Base-by-base conservation (phyloP, 805 yeast genomes). In the Monosporozyma aerobia region DNA sequence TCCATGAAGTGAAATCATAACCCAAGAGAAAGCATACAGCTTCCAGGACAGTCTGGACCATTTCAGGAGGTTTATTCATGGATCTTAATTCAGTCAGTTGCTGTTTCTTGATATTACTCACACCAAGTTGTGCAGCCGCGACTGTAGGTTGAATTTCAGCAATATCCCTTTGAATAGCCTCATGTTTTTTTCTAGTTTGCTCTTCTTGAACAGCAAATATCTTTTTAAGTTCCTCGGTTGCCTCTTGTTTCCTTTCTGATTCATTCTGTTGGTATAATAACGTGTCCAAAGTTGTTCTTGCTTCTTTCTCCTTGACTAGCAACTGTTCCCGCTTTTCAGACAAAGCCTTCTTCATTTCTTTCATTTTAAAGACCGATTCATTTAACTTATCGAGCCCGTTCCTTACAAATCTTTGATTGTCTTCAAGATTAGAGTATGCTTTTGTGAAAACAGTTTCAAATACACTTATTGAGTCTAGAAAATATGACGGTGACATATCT, bases 91-190 rank as follows among this genome's bases (percentile, higher is more conserved):
- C 98, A 1, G 95, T 87, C 44, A 92, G 73, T 62, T 92, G 97
- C 55, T 87, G 95, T 64, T 92, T 92, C 68, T 90, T 89, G 56
- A 92, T 92, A 59, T 88, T 86, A 58, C 86, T 85, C n/a, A 92
- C 98, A 14, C 96, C 95, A 55, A 78, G 73, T 61, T 85, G 86
- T 0, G 98, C 98, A 56, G 85, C 95, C 2, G 78, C 52, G 6
- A 90, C 84, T 0, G 94, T 84, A 0, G 97, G 97, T 61, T 89
- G 94, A 0, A 90, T 95, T 5, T 73, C 69, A 14, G 78, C 81
- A n/a, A 92, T 73, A 52, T 88, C 92, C 6, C 69, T 64, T 68
- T 80, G 63, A 0, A 88, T 96, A 1, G 63, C 58, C 0, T 67
- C 64, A 55, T 80, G 75, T 37, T 95, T 75, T 11, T 67, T 69